Percentiles rank a stretch among this genome's conserved stretches.
Evolutionary conservation across 345 rosid genomes (phyloP).

Genomic region (Populus tremula): DNA sequence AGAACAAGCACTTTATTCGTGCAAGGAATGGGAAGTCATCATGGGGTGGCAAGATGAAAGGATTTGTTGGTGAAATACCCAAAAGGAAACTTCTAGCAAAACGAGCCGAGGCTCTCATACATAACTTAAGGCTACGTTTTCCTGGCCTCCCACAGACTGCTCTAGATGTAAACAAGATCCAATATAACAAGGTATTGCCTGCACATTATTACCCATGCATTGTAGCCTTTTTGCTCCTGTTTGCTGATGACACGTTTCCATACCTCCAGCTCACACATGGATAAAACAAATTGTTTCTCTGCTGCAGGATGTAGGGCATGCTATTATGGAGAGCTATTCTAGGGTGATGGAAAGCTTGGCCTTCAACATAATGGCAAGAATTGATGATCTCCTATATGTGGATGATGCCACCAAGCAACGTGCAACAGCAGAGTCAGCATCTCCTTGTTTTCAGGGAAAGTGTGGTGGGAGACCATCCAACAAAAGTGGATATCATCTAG

Average conservation of each 20-base stretch:
- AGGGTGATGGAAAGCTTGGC: conserved; percentile 51
- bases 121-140: conserved; percentile 19
- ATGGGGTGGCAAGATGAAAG: conserved; percentile 21
- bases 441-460: conserved; percentile 19
- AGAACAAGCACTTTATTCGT: background rate
- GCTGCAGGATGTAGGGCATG: conserved; percentile 48
- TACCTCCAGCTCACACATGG: background rate
- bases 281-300: background rate
- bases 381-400: conserved; percentile 41
- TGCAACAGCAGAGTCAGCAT: conserved; percentile 21
- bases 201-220: background rate
- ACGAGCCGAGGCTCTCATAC: conserved; percentile 21
- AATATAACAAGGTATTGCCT: conserved; percentile 21
- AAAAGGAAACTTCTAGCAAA: conserved; percentile 19
- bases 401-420: conserved; percentile 46
- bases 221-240: background rate
- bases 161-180: conserved; percentile 25
- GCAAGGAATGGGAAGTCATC: conserved; percentile 5
- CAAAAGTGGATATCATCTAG: conserved; percentile 22
- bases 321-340: conserved; percentile 52
- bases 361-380: conserved; percentile 40
- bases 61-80: conserved; percentile 7
- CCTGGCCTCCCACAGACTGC: conserved; percentile 29
- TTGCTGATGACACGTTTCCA: background rate
- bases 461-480: conserved; percentile 16